Evolutionary conservation across 2,329 filamentous ascomycete genomes (phyloP).

Genomic region (Fusarium marasasianum): DNA sequence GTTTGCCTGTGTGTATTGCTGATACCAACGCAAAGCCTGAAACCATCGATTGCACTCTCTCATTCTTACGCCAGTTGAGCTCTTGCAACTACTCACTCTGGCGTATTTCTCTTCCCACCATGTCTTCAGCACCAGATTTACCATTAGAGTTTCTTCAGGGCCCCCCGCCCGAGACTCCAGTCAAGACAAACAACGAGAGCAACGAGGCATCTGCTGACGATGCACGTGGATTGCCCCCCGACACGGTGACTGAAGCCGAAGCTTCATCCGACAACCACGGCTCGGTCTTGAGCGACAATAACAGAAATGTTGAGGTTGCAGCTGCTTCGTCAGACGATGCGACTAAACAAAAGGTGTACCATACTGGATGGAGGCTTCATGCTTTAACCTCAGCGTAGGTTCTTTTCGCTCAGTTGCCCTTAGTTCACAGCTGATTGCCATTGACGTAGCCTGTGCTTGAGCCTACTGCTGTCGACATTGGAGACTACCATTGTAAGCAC

Average conservation of each 20-base stretch:
- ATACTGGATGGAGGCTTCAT: conserved; percentile 6
- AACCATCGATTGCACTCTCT: not conserved
- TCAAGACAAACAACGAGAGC: not conserved
- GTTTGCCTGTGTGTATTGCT: not conserved
- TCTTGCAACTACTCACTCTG: not conserved
- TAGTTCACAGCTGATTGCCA: not conserved
- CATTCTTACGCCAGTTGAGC: not conserved
- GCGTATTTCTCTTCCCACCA: not conserved
- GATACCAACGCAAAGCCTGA: not conserved
- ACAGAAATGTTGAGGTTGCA: not conserved
- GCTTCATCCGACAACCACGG: not conserved
- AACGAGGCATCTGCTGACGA: not conserved
- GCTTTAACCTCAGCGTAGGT: not conserved
- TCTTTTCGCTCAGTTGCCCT: fast-evolving
- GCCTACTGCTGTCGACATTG: conserved; percentile 53
- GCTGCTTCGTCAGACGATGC: not conserved
- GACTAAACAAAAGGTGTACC: not conserved
- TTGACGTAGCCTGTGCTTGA: conserved; percentile 2
- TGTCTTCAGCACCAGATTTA: not conserved
- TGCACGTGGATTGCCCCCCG: not conserved
- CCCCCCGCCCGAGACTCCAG: not conserved
- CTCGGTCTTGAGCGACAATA: not conserved
- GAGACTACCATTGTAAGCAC: conserved; percentile 64
- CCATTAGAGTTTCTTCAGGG: not conserved
- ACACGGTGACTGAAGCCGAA: not conserved